phyloP scores from a whole-genome alignment of 2,329 filamentous ascomycete genomes.

The Diplodia corticola region DNA sequence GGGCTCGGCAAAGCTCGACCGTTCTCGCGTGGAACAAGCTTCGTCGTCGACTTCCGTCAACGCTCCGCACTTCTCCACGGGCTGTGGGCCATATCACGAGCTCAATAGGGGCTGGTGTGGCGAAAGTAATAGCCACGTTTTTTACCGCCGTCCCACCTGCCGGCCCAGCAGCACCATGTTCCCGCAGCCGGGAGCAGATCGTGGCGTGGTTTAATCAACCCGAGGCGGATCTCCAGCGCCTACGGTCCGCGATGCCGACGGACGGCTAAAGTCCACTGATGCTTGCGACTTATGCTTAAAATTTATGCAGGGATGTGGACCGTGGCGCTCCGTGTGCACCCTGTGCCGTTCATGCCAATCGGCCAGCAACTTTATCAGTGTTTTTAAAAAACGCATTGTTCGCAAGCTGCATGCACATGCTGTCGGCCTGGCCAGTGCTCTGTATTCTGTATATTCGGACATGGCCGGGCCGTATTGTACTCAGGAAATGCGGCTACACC shows the following conservation, averaged over 20 bases:
- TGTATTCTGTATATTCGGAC: not conserved
- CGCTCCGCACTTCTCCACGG: not conserved
- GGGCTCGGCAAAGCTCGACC: not conserved
- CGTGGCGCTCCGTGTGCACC: not conserved
- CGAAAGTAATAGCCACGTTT: not conserved
- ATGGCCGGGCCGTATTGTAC: not conserved
- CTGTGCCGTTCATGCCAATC: not conserved
- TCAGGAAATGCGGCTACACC: not conserved
- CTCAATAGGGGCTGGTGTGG: not conserved
- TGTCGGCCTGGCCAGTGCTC: not conserved
- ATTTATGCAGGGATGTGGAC: not conserved
- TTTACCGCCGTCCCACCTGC: not conserved
- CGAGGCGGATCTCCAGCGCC: slow-evolving; percentile 17
- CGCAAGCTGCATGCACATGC: not conserved
- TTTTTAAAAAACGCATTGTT: not conserved
- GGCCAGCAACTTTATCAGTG: not conserved
- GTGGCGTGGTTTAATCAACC: slow-evolving; percentile 18
- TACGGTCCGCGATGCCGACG: slow-evolving; percentile 9
- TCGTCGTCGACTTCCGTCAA: not conserved
- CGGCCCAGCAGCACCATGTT: not conserved
- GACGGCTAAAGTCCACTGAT: not conserved
- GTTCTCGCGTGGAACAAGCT: not conserved
- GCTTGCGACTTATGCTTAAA: slow-evolving; percentile 15
- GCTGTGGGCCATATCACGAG: not conserved
- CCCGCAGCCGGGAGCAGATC: slow-evolving; percentile 9